phyloP scores from a whole-genome alignment of 768 basidiomycete genomes.

The Hygrophoropsis aurantiaca region DNA sequence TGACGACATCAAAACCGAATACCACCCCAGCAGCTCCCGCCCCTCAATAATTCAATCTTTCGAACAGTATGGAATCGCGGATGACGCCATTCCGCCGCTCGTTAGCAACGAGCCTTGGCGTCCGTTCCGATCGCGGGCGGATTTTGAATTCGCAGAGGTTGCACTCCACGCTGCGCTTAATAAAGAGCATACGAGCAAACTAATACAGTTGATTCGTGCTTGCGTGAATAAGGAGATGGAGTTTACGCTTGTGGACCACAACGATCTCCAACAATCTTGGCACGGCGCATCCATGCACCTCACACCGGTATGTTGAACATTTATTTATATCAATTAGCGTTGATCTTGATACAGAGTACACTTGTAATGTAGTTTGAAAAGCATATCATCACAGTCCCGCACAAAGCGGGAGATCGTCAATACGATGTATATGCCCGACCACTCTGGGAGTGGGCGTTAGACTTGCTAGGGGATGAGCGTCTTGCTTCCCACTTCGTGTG shows the following conservation, averaged over 20 bases:
- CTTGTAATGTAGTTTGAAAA: slow-evolving; percentile 7
- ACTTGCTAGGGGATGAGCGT: slow-evolving; percentile 2
- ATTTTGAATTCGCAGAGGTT: slow-evolving; percentile 10
- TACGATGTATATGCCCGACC: neutral
- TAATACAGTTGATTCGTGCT: slow-evolving; percentile 3
- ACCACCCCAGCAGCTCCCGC: slow-evolving; percentile 5
- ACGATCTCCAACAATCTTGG: slow-evolving; percentile 2
- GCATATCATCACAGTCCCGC: neutral
- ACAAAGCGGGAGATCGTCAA: neutral
- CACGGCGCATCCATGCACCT: neutral
- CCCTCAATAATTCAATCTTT: slow-evolving; percentile 10
- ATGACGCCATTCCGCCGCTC: no score
- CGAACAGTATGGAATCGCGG: slow-evolving; percentile 10
- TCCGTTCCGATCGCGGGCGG: slow-evolving; percentile 2
- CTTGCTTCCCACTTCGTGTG: slow-evolving; percentile 22
- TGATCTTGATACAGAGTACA: no score
- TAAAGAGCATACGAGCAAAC: slow-evolving; percentile 5
- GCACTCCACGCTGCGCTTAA: slow-evolving; percentile 3
- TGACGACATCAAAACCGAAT: slow-evolving; percentile 8
- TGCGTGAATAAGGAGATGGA: neutral
- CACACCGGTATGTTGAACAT: slow-evolving; percentile 1
- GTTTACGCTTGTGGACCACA: slow-evolving; percentile 1
- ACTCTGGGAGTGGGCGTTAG: slow-evolving; percentile 10
- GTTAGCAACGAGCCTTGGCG: slow-evolving; percentile 12
- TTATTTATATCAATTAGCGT: no score